Evolutionary conservation across 306 rosid species (phyloP).

Genomic region (Hylodesmum podocarpum): DNA sequence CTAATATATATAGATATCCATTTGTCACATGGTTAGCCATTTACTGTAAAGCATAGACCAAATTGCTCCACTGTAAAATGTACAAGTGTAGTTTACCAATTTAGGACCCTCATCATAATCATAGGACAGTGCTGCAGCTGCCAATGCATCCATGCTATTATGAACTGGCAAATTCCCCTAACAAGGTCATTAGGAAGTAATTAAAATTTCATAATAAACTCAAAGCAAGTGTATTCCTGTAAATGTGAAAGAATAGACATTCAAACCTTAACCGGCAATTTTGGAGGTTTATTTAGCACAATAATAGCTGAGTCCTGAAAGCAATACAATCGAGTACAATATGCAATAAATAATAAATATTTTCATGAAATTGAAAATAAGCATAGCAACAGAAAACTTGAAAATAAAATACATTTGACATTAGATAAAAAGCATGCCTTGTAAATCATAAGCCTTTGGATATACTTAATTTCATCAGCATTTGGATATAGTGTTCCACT

Average conservation of each 20-base stretch:
- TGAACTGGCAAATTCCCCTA: constrained; percentile 94
- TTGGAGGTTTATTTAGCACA: constrained; percentile 91
- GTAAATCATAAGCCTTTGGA: constrained; percentile 90
- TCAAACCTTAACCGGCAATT: constrained; percentile 89
- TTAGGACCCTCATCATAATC: constrained; percentile 87
- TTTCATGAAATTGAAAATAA: neutral
- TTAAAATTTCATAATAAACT: constrained; percentile 24
- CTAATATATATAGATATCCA: constrained; percentile 5
- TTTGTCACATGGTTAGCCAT: neutral
- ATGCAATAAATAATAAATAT: constrained; percentile 9
- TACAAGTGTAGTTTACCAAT: constrained; percentile 55
- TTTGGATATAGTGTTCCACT: constrained; percentile 92
- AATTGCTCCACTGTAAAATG: neutral
- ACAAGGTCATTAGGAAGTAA: constrained; percentile 36
- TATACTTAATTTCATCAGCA: constrained; percentile 90
- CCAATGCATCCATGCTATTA: constrained; percentile 96
- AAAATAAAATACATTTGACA: constrained; percentile 20
- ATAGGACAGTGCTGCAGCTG: constrained; percentile 90
- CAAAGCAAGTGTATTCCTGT: neutral
- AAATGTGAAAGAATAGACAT: constrained; percentile 18
- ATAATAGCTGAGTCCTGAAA: constrained; percentile 82
- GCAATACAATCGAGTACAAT: constrained; percentile 19
- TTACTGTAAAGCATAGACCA: constrained; percentile 8
- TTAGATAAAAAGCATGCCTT: constrained; percentile 54
- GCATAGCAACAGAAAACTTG: constrained; percentile 20